Conservation (phyloP, 371 early-diverging fungal species). For the Actinomucor elegans region DNA sequence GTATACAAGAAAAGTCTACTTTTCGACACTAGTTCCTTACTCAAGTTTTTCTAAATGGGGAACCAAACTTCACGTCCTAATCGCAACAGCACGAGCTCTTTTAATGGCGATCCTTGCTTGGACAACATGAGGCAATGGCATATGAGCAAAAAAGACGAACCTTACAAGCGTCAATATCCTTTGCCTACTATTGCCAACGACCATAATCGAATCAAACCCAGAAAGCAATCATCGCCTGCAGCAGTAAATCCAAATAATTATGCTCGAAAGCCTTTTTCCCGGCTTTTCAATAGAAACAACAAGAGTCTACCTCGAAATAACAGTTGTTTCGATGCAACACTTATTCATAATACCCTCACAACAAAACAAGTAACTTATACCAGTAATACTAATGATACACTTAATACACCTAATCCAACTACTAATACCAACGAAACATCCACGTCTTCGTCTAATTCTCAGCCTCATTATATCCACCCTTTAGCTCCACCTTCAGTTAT, state of each 20-base stretch:
- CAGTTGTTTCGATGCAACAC: conserved; percentile 2
- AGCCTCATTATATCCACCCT: conserved; percentile 5
- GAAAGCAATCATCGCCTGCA: conserved; percentile 41
- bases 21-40: too few relatives aligned
- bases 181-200: conserved; percentile 30
- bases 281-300: conserved; percentile 12
- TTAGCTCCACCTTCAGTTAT: conserved; percentile 1
- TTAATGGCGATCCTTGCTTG: conserved; percentile 25
- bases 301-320: conserved; percentile 12
- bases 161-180: conserved; percentile 36
- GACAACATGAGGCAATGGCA: conserved; percentile 22
- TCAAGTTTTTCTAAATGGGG: too few relatives aligned
- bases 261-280: conserved; percentile 8
- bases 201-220: conserved; percentile 29
- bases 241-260: conserved; percentile 9
- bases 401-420: conserved; percentile 1
- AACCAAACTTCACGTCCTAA: conserved; percentile 37
- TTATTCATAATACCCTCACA: background rate
- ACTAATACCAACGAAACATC: background rate
- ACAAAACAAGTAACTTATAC: background rate
- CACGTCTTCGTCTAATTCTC: background rate
- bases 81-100: conserved; percentile 20
- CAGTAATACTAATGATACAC: background rate
- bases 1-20: too few relatives aligned
- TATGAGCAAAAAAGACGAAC: conserved; percentile 14